Evolutionary conservation across 768 basidiomycete genomes (phyloP).

Genomic region (Boletus patriciae): DNA sequence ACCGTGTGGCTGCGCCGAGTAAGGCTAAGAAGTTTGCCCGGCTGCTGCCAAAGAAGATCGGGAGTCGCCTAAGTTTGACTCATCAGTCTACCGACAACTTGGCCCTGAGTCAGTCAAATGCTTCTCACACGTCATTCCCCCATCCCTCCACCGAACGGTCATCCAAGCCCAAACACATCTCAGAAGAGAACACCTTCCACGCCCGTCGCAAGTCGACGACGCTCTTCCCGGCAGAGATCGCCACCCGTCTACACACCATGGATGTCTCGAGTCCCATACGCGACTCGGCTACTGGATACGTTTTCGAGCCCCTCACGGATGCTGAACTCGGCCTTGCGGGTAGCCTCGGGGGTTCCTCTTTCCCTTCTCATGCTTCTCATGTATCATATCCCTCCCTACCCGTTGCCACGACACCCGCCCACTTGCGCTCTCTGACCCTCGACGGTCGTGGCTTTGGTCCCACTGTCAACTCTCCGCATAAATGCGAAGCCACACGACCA

Average conservation of each 20-base stretch:
- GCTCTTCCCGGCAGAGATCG: constrained; percentile 31
- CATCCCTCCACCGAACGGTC: constrained; percentile 24
- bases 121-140: constrained; percentile 30
- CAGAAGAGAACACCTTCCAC: constrained; percentile 36
- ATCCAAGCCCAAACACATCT: constrained; percentile 24
- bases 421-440: constrained; percentile 23
- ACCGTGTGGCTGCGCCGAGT: constrained; percentile 14
- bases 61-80: constrained; percentile 29
- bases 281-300: constrained; percentile 23
- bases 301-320: constrained; percentile 32
- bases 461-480: background rate
- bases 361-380: constrained; percentile 18
- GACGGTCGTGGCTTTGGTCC: constrained; percentile 13
- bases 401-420: constrained; percentile 10
- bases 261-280: constrained; percentile 29
- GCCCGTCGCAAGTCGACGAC: constrained; percentile 37
- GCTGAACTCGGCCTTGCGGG: constrained; percentile 25
- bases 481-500: constrained; percentile 17
- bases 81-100: constrained; percentile 31
- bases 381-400: constrained; percentile 9
- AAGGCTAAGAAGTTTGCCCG: constrained; percentile 32
- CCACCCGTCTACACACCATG: constrained; percentile 31
- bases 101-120: constrained; percentile 21
- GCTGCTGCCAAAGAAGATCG: constrained; percentile 33
- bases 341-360: constrained; percentile 5